Evolutionary conservation across 306 rosid species (phyloP), one percentile per base, ranked within the genome.

Genomic region (Coriaria nepalensis): DNA sequence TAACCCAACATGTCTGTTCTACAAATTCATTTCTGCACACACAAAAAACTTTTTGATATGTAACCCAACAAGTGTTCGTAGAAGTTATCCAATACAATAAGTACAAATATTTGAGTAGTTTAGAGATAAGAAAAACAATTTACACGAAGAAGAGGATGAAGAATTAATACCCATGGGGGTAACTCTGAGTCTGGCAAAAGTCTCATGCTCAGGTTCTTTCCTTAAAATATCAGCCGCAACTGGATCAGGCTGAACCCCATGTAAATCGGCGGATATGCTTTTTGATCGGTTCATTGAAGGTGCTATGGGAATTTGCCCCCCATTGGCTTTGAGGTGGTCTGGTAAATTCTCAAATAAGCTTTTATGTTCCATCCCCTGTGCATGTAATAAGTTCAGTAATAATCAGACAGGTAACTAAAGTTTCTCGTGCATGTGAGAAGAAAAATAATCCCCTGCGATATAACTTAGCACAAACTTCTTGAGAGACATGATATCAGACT

Each of bases 131-230:
- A 33, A 54, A 47, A 13, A 35, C n/a, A 41, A 42, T 34, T 50
- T 20, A 5, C 49, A 13, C 43, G 51, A 56, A 53, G 52, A 11
- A 44, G 35, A 62, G 56, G 42, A 63, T 9, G 11, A 50, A 50
- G 32, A 63, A 42, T 47, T 40, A 61, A 58, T 81, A 92, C 99
- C 99, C 40, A 57, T 60, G 37, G 94, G 99, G 42, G 83, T 58
- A 38, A 92, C 68, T 56, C 52, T 78, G 47, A 92, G 86, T 32
- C 94, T 75, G 10, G 85, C 71, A 76, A 92, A 92, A 62, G 68
- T 74, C 61, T 92, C 99, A 39, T 92, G 96, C 68, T 92, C 99
- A 5, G 99, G 99, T 62, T 75, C 99, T 73, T 86, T 92, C 92
- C 99, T 82, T 50, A 92, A 61, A 68, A 92, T 86, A 77, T 92